Base-by-base conservation (phyloP, 2,329 filamentous ascomycete genomes). In the Fusarium sp. region DNA sequence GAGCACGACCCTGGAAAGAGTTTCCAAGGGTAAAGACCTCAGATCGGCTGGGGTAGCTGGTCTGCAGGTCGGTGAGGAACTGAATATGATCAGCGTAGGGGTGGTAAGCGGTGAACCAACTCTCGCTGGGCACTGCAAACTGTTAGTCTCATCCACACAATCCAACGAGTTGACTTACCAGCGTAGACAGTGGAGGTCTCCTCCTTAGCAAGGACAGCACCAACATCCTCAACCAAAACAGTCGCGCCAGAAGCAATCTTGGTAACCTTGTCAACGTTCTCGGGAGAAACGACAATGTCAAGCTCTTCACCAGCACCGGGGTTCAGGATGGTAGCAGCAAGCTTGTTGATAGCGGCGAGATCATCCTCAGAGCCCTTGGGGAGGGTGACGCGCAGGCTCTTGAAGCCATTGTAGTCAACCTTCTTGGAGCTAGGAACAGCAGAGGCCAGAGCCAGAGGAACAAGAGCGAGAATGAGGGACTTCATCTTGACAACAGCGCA, bases 371-470 rank as follows among this genome's bases (percentile, higher is more conserved):
- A 45, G 20, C 45, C 67, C 40, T 68, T 29, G 9, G 67, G 53
- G 13, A 70, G 53, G 30, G 67, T 70, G 45, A 70, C 27, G 15
- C 67, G 67, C n/a, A 70, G 62, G 32, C 67, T 67, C 41, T 70
- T 70, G 62, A 70, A 70, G 25, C 67, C 67, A n/a, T 34, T 70
- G 46, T 70, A 70, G 67, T 70, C 67, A 8, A 70, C 30, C 54
- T 70, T 70, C 46, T 70, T 70, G 44, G 67, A 70, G 51, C 52
- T 64, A 0, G 66, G 67, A 1, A 70, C 67, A 25, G 67, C 58
- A 4, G 67, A 38, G 48, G 62, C 67, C 18, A 53, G 3, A 27
- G 67, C 62, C 54, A 67, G 32, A 30, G 67, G 62, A 18, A 70
- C 32, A 11, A 70, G 62, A 5, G 67, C 51, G 22, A 69, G 40